phyloP scores from a whole-genome alignment of 192 early-diverging fungal genomes.

The Backusella tarrabulga region DNA sequence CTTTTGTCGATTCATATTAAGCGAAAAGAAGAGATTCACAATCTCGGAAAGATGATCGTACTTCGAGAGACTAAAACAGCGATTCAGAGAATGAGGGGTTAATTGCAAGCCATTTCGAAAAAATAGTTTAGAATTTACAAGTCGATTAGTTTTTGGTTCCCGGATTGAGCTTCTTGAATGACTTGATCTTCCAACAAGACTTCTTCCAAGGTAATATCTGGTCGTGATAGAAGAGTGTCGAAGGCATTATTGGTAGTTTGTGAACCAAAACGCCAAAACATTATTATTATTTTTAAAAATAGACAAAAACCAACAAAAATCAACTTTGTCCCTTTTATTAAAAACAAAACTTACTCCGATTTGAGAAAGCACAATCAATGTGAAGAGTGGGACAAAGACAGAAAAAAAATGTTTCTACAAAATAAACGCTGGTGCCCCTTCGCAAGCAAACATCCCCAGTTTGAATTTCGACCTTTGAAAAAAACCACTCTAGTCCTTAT shows the following conservation, averaged over 20 bases:
- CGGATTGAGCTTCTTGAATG: slow-evolving; percentile 92
- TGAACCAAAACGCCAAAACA: slow-evolving; percentile 96
- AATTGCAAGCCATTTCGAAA: neutral
- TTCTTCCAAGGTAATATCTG: slow-evolving; percentile 87
- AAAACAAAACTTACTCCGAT: neutral
- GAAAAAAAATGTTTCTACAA: neutral
- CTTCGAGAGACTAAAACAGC: neutral
- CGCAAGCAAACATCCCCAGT: too few relatives aligned
- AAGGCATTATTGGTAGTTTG: slow-evolving; percentile 82
- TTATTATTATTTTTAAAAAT: slow-evolving; percentile 31
- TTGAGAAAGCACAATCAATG: neutral
- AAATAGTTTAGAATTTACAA: slow-evolving; percentile 49
- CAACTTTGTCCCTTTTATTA: neutral
- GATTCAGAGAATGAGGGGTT: neutral
- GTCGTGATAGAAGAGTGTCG: slow-evolving; percentile 88
- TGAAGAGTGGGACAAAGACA: neutral
- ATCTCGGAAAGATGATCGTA: neutral
- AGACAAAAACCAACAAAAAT: neutral
- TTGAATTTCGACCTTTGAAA: too few relatives aligned
- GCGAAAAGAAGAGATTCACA: slow-evolving; percentile 5
- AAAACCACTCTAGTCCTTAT: too few relatives aligned
- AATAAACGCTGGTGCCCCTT: too few relatives aligned
- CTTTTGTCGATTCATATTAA: slow-evolving; percentile 10
- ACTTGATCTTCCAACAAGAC: slow-evolving; percentile 90
- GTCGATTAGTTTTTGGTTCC: slow-evolving; percentile 89